Evolutionary conservation across 495 filamentous ascomycete species (phyloP).

Genomic region (Margaritispora aquatica): DNA sequence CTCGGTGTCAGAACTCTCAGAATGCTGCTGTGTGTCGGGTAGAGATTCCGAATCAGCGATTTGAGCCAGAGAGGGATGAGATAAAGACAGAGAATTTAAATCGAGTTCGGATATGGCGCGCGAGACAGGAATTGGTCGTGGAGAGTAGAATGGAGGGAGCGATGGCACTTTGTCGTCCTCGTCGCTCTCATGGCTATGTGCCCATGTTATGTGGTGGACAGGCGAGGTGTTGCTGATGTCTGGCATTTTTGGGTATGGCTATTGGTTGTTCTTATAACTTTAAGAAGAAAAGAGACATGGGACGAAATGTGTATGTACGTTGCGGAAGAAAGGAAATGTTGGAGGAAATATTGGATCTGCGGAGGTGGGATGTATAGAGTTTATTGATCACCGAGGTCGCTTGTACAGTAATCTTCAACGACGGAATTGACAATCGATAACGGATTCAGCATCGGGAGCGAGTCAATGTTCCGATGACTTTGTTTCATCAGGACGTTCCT

Average conservation of each 20-base stretch:
- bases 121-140: slow-evolving; percentile 31
- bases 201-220: neutral
- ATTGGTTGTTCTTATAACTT: neutral
- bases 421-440: neutral
- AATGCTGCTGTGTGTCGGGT: slow-evolving; percentile 14
- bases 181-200: neutral
- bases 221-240: neutral
- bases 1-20: slow-evolving; percentile 31
- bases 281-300: neutral
- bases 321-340: neutral
- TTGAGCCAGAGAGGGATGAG: slow-evolving; percentile 3
- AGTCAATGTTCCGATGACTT: no score
- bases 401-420: neutral
- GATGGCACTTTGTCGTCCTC: slow-evolving; percentile 13
- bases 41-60: neutral
- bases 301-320: neutral
- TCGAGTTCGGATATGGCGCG: slow-evolving; percentile 30
- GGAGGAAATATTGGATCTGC: neutral
- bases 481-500: no score
- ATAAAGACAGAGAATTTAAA: slow-evolving; percentile 23
- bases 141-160: slow-evolving; percentile 38
- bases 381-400: neutral
- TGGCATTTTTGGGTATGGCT: neutral
- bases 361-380: neutral
- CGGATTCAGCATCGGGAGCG: neutral